Conservation (phyloP, 176 grass and related monocot species). For the Cenchrus fungigraminus region DNA sequence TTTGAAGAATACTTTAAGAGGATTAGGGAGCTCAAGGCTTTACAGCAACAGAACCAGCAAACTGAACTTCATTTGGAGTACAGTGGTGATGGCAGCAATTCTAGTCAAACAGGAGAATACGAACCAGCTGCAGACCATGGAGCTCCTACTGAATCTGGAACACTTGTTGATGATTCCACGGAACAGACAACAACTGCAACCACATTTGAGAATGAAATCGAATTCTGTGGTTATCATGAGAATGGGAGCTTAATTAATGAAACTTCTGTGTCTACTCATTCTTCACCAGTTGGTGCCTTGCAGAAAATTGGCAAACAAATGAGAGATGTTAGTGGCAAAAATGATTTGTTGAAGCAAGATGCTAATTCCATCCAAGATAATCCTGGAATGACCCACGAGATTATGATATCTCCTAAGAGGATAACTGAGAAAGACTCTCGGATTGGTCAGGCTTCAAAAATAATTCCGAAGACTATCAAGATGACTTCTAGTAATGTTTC, state of each 20-base stretch:
- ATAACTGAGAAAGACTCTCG: conserved; percentile 11
- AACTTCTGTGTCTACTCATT: conserved; percentile 25
- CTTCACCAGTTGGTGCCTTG: conserved; percentile 30
- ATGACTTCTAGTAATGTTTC: conserved; percentile 36
- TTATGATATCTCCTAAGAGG: conserved; percentile 35
- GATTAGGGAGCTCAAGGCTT: conserved; percentile 85
- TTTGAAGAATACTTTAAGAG: conserved; percentile 97
- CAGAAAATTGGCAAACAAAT: conserved; percentile 47
- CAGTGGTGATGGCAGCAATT: conserved; percentile 86
- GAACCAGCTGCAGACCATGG: conserved; percentile 48
- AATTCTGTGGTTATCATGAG: conserved; percentile 33
- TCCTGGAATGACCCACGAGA: conserved; percentile 17
- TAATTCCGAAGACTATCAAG: conserved; percentile 50
- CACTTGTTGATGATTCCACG: conserved; percentile 38
- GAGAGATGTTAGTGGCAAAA: conserved; percentile 16
- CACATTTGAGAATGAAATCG: conserved; percentile 39
- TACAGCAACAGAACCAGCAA: conserved; percentile 82
- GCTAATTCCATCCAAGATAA: conserved; percentile 34
- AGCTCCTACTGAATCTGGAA: conserved; percentile 47
- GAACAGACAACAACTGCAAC: conserved; percentile 26
- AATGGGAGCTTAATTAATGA: conserved; percentile 31
- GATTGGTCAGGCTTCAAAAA: conserved; percentile 45
- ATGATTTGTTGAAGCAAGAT: conserved; percentile 36
- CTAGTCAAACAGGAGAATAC: conserved; percentile 83
- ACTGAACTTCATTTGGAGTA: conserved; percentile 90